Evolutionary conservation across 306 rosid species (phyloP).

Genomic region (Vigna angularis): DNA sequence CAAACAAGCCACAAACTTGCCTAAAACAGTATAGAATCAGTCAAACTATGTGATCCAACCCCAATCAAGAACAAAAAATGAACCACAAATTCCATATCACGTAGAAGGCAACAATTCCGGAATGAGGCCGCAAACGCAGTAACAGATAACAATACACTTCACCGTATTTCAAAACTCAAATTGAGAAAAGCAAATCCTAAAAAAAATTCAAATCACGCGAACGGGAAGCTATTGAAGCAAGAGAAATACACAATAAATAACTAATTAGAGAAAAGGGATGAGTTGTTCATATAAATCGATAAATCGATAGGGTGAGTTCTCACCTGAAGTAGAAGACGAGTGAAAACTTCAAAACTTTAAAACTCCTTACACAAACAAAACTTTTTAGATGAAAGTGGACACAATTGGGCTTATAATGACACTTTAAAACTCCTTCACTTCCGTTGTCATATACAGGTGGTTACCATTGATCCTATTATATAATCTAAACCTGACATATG

Average conservation of each 20-base stretch:
- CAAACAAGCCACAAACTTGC: not conserved
- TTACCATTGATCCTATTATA: not conserved
- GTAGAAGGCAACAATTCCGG: not conserved
- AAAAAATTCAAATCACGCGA: not conserved
- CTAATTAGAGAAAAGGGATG: not conserved
- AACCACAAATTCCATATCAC: not conserved
- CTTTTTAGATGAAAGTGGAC: too few relatives aligned
- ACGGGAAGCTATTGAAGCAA: not conserved
- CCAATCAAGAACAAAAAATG: not conserved
- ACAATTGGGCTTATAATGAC: too few relatives aligned
- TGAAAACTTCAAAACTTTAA: not conserved
- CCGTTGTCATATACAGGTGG: not conserved
- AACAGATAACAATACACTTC: not conserved
- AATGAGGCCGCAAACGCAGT: not conserved
- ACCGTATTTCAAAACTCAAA: not conserved
- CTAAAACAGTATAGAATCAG: not conserved
- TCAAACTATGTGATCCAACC: not conserved
- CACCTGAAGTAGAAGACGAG: not conserved
- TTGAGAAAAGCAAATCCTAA: not conserved
- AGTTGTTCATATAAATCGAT: not conserved
- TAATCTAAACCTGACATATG: slow-evolving; percentile 10
- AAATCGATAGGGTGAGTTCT: not conserved
- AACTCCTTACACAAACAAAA: not conserved
- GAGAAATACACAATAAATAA: not conserved
- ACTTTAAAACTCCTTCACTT: slow-evolving; percentile 3